Percentiles rank a stretch among this genome's conserved stretches.
Conservation (phyloP, 345 rosid genomes). For the Schrenkiella parvula region DNA sequence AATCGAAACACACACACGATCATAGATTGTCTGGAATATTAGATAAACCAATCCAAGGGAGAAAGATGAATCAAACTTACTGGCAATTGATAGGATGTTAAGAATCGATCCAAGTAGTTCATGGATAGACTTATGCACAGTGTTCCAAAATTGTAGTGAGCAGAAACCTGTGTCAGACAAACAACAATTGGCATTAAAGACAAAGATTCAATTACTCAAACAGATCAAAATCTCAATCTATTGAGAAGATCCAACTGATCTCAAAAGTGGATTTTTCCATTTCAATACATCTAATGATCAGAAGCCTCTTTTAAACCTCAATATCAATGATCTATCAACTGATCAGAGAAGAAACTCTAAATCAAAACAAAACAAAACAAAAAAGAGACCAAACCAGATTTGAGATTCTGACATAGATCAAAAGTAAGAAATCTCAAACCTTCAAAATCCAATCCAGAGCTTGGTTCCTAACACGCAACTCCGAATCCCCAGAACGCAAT, state of each 20-base stretch:
- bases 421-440: constrained; percentile 36
- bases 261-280: background rate
- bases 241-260: constrained; percentile 15
- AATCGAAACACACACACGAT: background rate
- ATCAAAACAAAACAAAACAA: background rate
- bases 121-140: constrained; percentile 46
- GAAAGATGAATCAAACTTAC: constrained; percentile 43
- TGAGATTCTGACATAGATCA: constrained; percentile 1
- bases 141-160: constrained; percentile 55
- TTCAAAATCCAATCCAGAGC: constrained; percentile 68
- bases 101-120: constrained; percentile 73
- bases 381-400: constrained; percentile 14
- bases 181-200: constrained; percentile 18
- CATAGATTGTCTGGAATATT: background rate
- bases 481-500: constrained; percentile 53
- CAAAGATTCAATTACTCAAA: constrained; percentile 3
- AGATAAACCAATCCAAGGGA: background rate
- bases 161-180: constrained; percentile 49
- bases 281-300: background rate
- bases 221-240: constrained; percentile 18
- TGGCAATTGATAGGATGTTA: constrained; percentile 54
- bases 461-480: constrained; percentile 44
- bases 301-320: background rate
- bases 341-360: constrained; percentile 6
- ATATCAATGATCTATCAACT: constrained; percentile 9